Conservation (phyloP, 2,329 filamentous ascomycete genomes). For the Emergomyces pasteurianus region DNA sequence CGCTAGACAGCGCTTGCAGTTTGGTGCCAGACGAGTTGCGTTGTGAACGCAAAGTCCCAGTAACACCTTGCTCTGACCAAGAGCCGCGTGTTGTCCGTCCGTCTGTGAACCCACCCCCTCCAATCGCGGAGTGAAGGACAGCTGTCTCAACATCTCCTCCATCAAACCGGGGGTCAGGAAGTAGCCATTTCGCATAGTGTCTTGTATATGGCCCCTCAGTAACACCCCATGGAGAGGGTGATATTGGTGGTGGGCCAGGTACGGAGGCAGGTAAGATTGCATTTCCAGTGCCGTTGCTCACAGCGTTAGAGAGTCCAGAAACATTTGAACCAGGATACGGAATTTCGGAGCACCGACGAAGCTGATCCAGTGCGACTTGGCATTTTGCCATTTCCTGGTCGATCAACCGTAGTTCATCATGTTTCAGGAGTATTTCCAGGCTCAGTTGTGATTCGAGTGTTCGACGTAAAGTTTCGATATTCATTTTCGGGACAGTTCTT, state of each 20-base stretch:
- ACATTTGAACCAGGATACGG: slow-evolving; percentile 67
- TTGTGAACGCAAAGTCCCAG: slow-evolving; percentile 44
- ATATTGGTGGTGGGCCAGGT: slow-evolving; percentile 56
- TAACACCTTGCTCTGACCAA: slow-evolving; percentile 42
- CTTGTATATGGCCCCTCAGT: slow-evolving; percentile 84
- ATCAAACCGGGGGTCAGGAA: slow-evolving; percentile 80
- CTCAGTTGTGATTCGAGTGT: slow-evolving; percentile 77
- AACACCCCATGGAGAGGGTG: slow-evolving; percentile 82
- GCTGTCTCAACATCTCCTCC: slow-evolving; percentile 36
- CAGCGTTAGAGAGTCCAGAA: slow-evolving; percentile 46
- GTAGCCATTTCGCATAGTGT: slow-evolving; percentile 91
- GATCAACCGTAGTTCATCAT: slow-evolving; percentile 85
- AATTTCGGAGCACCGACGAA: slow-evolving; percentile 83
- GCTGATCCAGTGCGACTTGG: slow-evolving; percentile 82
- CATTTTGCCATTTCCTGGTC: slow-evolving; percentile 95
- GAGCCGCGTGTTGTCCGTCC: slow-evolving; percentile 71
- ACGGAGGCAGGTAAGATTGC: slow-evolving; percentile 49
- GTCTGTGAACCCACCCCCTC: slow-evolving; percentile 43
- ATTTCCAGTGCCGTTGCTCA: slow-evolving; percentile 63
- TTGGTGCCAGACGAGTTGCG: slow-evolving; percentile 51
- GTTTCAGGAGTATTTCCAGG: slow-evolving; percentile 84
- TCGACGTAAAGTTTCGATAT: slow-evolving; percentile 47
- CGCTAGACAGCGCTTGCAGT: slow-evolving; percentile 56
- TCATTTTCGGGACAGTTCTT: slow-evolving; percentile 9
- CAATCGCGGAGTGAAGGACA: slow-evolving; percentile 12